These are phyloP conservation scores for Ustulina deusta DNA, from an alignment of 2,329 filamentous ascomycete genomes.

Conservation along the genomic window DNA sequence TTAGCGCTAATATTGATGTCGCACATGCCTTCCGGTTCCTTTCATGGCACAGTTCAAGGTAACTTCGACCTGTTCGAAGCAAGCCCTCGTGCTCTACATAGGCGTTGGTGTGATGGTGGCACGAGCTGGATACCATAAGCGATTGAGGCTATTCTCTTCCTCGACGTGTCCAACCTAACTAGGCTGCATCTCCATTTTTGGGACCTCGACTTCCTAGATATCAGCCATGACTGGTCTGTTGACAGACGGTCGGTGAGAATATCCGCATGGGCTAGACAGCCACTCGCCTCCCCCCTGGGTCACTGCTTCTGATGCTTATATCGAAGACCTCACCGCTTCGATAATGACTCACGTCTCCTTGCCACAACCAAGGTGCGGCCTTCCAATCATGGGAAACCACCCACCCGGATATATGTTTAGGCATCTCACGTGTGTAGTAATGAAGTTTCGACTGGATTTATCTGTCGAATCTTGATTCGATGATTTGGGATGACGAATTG, in stretches of 20 bases:
- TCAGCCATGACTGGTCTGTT: conserved; percentile 11
- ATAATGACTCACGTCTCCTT: neutral
- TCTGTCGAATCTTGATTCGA: neutral
- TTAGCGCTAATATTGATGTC: conserved; percentile 4
- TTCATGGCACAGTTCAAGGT: neutral
- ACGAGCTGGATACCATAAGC: conserved; percentile 1
- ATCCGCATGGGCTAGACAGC: neutral
- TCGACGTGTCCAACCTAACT: conserved; percentile 1
- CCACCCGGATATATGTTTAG: neutral
- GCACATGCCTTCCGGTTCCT: neutral
- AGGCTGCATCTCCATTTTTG: neutral
- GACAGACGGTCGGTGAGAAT: neutral
- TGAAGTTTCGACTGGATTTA: neutral
- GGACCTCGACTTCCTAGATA: neutral
- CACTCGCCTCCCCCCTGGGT: neutral
- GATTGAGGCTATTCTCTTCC: neutral
- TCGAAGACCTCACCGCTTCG: conserved; percentile 27
- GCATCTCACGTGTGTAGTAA: neutral
- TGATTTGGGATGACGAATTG: neutral
- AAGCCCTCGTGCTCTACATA: neutral
- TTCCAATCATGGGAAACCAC: neutral
- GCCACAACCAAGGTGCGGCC: conserved; percentile 4
- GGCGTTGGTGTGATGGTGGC: conserved; percentile 18
- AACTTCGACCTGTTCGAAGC: neutral
- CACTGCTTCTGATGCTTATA: neutral